Conservation (phyloP, 495 filamentous ascomycete genomes). For the Talaromyces trachyspermus region DNA sequence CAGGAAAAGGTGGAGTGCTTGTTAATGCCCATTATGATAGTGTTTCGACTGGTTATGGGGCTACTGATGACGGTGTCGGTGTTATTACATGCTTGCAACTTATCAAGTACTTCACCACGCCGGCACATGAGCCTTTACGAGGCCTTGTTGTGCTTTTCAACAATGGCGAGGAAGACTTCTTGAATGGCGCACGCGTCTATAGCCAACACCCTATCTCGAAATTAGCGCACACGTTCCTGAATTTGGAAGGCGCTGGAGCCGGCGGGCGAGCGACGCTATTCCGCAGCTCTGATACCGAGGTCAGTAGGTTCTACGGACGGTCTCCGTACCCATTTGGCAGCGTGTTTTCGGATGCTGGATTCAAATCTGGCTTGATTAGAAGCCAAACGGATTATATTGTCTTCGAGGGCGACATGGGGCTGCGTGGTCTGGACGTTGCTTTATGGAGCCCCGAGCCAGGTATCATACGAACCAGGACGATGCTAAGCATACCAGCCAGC, state of each 20-base stretch:
- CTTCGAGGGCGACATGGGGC: slow-evolving; percentile 69
- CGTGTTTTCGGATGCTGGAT: slow-evolving; percentile 75
- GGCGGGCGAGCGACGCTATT: slow-evolving; percentile 86
- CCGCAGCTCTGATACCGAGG: slow-evolving; percentile 78
- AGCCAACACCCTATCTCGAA: slow-evolving; percentile 69
- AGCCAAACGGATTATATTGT: slow-evolving; percentile 89
- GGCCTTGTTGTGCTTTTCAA: slow-evolving; percentile 85
- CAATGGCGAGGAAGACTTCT: slow-evolving; percentile 91
- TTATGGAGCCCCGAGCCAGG: slow-evolving; percentile 78
- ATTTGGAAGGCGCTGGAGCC: slow-evolving; percentile 91
- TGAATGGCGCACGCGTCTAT: slow-evolving; percentile 86
- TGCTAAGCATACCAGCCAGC: slow-evolving; percentile 61
- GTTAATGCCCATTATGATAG: slow-evolving; percentile 97
- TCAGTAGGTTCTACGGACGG: slow-evolving; percentile 68
- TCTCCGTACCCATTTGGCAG: slow-evolving; percentile 73
- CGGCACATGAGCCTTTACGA: slow-evolving; percentile 65
- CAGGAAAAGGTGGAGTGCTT: slow-evolving; percentile 67
- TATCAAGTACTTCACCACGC: slow-evolving; percentile 77
- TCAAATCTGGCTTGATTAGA: slow-evolving; percentile 64
- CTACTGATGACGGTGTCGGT: slow-evolving; percentile 90
- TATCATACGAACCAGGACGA: slow-evolving; percentile 95
- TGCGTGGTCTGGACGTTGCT: slow-evolving; percentile 86
- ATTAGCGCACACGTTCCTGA: slow-evolving; percentile 79
- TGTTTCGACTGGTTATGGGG: slow-evolving; percentile 83
- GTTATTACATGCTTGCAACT: slow-evolving; percentile 80